Conservation (phyloP, 495 filamentous ascomycete genomes). For the Penicillium angulare region DNA sequence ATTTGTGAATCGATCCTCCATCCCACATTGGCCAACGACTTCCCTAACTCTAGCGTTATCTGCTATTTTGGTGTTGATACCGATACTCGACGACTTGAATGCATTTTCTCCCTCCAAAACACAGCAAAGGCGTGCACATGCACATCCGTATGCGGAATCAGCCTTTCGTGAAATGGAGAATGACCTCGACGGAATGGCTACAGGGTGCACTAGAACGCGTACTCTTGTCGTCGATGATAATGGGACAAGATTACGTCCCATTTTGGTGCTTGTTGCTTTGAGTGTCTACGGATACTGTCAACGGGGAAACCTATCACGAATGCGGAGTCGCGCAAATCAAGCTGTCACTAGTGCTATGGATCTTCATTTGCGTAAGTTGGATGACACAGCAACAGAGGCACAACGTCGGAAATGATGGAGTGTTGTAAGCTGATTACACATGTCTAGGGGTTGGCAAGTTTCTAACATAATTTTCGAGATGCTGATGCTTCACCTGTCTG, state of each 20-base stretch:
- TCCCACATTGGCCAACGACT: not conserved
- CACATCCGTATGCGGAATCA: slow-evolving; percentile 45
- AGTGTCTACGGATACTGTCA: slow-evolving; percentile 53
- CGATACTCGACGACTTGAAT: slow-evolving; percentile 24
- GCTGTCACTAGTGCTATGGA: slow-evolving; percentile 45
- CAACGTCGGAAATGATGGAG: slow-evolving; percentile 51
- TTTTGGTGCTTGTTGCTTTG: slow-evolving; percentile 37
- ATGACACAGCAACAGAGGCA: slow-evolving; percentile 35
- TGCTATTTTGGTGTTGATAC: slow-evolving; percentile 45
- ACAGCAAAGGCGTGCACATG: slow-evolving; percentile 36
- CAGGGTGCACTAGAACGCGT: slow-evolving; percentile 23
- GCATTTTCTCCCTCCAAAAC: slow-evolving; percentile 24
- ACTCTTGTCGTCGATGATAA: not conserved
- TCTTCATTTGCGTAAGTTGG: slow-evolving; percentile 36
- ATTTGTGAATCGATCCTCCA: not conserved
- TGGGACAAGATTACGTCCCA: not conserved
- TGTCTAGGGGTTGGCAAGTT: not conserved
- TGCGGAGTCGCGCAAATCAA: slow-evolving; percentile 46
- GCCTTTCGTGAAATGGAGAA: slow-evolving; percentile 41
- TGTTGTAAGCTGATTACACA: slow-evolving; percentile 28
- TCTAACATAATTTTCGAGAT: not conserved
- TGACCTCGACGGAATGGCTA: slow-evolving; percentile 41
- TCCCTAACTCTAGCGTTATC: slow-evolving; percentile 45
- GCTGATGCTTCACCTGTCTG: not conserved
- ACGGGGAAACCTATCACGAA: slow-evolving; percentile 49